Conservation (phyloP, 2,329 filamentous ascomycete genomes). For the Alternaria rosae region DNA sequence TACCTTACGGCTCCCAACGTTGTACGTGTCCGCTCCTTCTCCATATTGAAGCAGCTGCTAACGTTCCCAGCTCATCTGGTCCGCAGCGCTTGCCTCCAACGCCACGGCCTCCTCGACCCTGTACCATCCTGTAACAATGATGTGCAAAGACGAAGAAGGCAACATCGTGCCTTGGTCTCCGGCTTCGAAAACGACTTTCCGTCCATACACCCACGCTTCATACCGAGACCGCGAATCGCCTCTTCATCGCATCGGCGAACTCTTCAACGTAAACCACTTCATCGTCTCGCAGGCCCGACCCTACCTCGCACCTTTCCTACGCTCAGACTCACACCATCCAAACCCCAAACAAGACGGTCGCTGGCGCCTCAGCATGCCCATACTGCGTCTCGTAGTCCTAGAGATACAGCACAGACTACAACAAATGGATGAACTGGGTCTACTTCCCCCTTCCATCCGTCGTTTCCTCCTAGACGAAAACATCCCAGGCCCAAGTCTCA, state of each 20-base stretch:
- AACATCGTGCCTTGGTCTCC: conserved; percentile 77
- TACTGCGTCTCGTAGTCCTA: conserved; percentile 72
- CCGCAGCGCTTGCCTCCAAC: conserved; percentile 79
- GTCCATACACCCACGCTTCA: conserved; percentile 69
- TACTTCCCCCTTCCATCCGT: conserved; percentile 73
- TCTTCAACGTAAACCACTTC: conserved; percentile 95
- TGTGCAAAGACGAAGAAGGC: conserved; percentile 79
- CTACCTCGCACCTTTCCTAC: conserved; percentile 85
- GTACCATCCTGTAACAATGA: conserved; percentile 71
- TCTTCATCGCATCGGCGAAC: conserved; percentile 75
- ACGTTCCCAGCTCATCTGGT: conserved; percentile 73
- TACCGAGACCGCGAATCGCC: conserved; percentile 72
- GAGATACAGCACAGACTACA: conserved; percentile 82
- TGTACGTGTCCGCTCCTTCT: conserved; percentile 61
- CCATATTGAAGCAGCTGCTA: conserved; percentile 4
- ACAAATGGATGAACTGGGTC: conserved; percentile 78
- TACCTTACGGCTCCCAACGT: conserved; percentile 94
- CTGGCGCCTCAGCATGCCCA: conserved; percentile 64
- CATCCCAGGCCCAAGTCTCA: conserved; percentile 78
- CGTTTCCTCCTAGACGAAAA: conserved; percentile 84
- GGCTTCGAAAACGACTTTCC: conserved; percentile 66
- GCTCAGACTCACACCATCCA: conserved; percentile 80
- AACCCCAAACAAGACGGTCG: conserved; percentile 65
- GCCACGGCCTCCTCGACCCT: conserved; percentile 70
- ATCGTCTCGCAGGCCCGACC: conserved; percentile 92